Percentiles rank a stretch among this genome's conserved stretches.
Conservation (phyloP, 371 early-diverging fungal genomes). For the Smittium culicis region DNA sequence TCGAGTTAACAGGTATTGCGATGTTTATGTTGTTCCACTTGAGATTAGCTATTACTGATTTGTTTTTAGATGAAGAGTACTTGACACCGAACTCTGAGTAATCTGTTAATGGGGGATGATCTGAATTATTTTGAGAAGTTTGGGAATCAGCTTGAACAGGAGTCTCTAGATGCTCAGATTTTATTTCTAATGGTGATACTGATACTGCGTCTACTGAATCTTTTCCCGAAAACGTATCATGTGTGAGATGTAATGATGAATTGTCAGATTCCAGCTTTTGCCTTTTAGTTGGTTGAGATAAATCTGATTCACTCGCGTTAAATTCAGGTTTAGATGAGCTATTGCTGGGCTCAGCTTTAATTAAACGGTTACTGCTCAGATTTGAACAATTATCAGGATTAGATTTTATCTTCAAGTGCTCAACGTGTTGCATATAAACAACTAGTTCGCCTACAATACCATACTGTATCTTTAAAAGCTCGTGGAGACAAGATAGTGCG, state of each 20-base stretch:
- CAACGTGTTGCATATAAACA: background rate
- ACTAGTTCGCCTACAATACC: background rate
- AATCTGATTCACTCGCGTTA: no score
- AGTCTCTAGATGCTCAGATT: background rate
- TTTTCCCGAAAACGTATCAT: no score
- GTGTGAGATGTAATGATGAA: background rate
- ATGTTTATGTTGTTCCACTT: background rate
- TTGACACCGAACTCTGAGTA: conserved; percentile 14
- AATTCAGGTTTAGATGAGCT: background rate
- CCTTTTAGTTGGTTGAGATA: background rate
- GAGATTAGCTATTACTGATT: background rate
- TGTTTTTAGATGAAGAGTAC: conserved; percentile 10
- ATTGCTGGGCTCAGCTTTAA: no score
- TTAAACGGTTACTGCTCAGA: no score
- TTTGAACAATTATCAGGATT: no score
- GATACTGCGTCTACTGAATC: no score
- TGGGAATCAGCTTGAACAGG: background rate
- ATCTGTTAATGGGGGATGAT: conserved; percentile 12
- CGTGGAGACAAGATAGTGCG: background rate
- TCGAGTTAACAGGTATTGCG: conserved; percentile 13
- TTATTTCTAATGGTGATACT: no score
- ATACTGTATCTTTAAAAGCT: background rate
- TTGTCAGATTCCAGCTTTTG: background rate
- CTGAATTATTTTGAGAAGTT: background rate
- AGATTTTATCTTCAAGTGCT: background rate